Base-by-base conservation (phyloP, 441 rosid genomes). In the Jatropha podagrica region DNA sequence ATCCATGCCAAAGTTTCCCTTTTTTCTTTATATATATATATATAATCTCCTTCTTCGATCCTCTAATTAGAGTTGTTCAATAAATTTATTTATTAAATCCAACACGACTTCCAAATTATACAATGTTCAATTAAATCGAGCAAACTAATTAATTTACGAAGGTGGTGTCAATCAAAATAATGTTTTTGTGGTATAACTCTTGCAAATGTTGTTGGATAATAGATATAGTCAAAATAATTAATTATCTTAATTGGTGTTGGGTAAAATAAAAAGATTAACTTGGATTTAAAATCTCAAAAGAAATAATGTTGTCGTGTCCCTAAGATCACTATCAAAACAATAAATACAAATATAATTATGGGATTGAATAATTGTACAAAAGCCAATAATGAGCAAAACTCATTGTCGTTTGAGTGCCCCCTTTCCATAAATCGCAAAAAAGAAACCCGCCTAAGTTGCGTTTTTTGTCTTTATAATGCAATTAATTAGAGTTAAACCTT, bases 281-380 rank as follows among this genome's bases (percentile, higher is more conserved):
- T 0, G 14, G 7, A 23, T 5, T 42, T 42, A 42, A 42, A 68
- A 59, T 68, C 68, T 46, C 2, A 17, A 40, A 32, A 5, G 54
- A 52, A 69, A 70, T 64, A 63, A 70, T 76, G 65, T 11, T 76
- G 75, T 76, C 74, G 52, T 59, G 8, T 38, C 73, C 68, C 14
- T 37, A 44, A 37, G 12, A 68, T 59, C 40, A 59, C 20, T 40
- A 6, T 12, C 40, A 71, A 18, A 18, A 15, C 4, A 0, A 15
- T 20, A 26, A 6, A 54, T 20, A 15, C 13, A 26, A 6, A 54
- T 20, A 58, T 42, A n/a, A 6, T 59, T 41, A 27, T 59, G 1
- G 27, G 26, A 71, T 59, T 44, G 42, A 32, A 61, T 56, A 59
- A 56, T 58, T 40, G 18, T n/a, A 8, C 20, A 0, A 48, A 46